Base-by-base conservation (phyloP, 257 asterid genomes). In the Solanum lycopersicoides region DNA sequence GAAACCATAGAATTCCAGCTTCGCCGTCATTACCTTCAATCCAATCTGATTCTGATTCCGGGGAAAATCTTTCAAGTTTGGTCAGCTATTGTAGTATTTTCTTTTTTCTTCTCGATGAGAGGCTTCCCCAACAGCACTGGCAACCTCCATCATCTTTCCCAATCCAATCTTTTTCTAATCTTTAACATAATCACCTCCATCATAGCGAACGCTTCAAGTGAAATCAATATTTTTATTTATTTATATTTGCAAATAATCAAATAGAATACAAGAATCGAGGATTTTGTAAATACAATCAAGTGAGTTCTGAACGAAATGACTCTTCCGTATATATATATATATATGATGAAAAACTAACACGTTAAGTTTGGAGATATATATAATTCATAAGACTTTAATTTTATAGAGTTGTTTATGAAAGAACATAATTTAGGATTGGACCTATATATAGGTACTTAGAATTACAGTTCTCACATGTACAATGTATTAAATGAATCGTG, bases 161-260 rank as follows among this genome's bases (percentile, higher is more conserved):
- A n/a, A n/a, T n/a, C n/a, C n/a, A n/a, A n/a, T n/a, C n/a, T n/a
- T n/a, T n/a, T n/a, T n/a, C n/a, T n/a, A n/a, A n/a, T 69, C 86
- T 82, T 91, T 90, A 3, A 30, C 82, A 34, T 82, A 90, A 56
- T 88, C 44, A 59, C 88, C 92, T 28, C 95, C 3, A 90, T 83
- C 94, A 93, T 92, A 45, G 94, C 94, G 83, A 92, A 83, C n/a
- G 94, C 94, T 88, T 92, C 95, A 44, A 92, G 86, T 30, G 94
- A 92, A 73, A 85, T 25, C 3, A 73, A 65, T 93, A 90, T 91
- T 1, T 28, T 47, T 0, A 9, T 28, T 13, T 21, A 35, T 21
- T 15, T 76, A 41, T 12, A 13, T 76, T 14, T 41, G 23, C 60
- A 76, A 41, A 10, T 23, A 76, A n/a, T n/a, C 50, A 41, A 41